These are phyloP conservation scores for Angomonas ambiguus DNA, from an alignment of 208 protist species.

Conservation along the genomic window DNA sequence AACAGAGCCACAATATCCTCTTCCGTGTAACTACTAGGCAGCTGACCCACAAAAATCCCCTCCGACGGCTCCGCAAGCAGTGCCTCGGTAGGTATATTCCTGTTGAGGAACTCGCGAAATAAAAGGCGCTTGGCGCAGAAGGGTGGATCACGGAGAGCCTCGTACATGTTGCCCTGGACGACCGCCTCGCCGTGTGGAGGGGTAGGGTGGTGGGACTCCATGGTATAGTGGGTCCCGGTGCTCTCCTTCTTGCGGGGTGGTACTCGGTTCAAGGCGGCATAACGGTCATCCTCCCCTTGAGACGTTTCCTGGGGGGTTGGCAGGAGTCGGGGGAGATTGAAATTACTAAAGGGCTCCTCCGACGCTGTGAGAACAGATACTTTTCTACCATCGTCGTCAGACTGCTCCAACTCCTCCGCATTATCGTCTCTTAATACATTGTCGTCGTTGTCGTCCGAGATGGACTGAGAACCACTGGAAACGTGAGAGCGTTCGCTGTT, in stretches of 20 bases:
- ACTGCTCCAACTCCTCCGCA: not conserved
- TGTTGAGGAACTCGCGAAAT: constrained; percentile 48
- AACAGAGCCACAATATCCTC: constrained; percentile 68
- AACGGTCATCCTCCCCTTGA: not conserved
- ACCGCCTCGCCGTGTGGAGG: not conserved
- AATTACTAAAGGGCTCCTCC: not conserved
- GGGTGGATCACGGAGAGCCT: constrained; percentile 27
- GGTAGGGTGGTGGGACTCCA: not conserved
- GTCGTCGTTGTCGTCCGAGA: not conserved
- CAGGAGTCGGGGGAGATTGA: not conserved
- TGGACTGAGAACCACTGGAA: not conserved
- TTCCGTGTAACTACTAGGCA: constrained; percentile 70
- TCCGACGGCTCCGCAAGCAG: constrained; percentile 42
- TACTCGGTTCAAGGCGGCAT: not conserved
- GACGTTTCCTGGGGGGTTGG: not conserved
- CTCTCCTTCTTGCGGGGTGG: too few relatives aligned
- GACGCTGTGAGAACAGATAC: not conserved
- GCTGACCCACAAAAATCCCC: constrained; percentile 78
- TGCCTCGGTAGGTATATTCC: constrained; percentile 26
- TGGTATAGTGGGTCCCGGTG: not conserved
- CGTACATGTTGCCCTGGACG: constrained; percentile 41
- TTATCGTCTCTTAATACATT: not conserved
- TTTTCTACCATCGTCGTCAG: not conserved
- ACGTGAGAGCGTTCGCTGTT: not conserved
- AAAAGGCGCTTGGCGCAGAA: constrained; percentile 37